Evolutionary conservation across 352 stramenopile species (phyloP).

Genomic region (Aphanomyces astaci): DNA sequence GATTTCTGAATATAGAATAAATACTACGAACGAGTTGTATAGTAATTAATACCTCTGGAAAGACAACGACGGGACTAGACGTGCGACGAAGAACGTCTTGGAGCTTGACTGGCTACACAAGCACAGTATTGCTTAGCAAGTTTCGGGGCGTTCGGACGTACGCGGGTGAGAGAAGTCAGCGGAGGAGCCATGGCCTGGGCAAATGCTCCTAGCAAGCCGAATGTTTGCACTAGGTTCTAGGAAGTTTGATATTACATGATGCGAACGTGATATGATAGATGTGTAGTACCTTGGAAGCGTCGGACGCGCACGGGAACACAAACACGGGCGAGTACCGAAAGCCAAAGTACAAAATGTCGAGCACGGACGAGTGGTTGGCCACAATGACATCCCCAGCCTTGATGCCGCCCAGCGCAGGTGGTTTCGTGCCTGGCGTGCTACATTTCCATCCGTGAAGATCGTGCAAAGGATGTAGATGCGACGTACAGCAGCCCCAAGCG

Average conservation of each 20-base stretch:
- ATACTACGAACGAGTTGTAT: no score
- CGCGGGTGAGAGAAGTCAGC: slow-evolving; percentile 27
- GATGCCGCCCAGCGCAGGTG: slow-evolving; percentile 29
- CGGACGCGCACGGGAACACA: slow-evolving; percentile 50
- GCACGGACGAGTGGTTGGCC: slow-evolving; percentile 75
- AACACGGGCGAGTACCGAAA: slow-evolving; percentile 74
- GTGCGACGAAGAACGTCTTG: slow-evolving; percentile 54
- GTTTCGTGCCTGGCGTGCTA: slow-evolving; percentile 9
- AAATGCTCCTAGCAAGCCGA: slow-evolving; percentile 37
- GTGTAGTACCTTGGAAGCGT: slow-evolving; percentile 34
- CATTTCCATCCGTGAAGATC: no score
- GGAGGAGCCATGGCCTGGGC: slow-evolving; percentile 43
- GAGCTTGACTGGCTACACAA: slow-evolving; percentile 41
- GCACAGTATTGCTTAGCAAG: background rate
- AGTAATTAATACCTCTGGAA: slow-evolving; percentile 37
- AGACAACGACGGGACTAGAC: slow-evolving; percentile 58
- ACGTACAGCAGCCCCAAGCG: slow-evolving; percentile 55
- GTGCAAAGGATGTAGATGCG: background rate
- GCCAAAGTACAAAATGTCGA: slow-evolving; percentile 71
- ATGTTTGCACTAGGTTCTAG: background rate
- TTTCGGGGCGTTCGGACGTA: slow-evolving; percentile 20
- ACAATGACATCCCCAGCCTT: slow-evolving; percentile 54
- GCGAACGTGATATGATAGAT: background rate
- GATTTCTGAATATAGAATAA: no score
- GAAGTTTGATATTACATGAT: background rate